Evolutionary conservation across 257 asterid species (phyloP), one percentile per base, ranked within the genome.

Genomic region (Fraxinus pennsylvanica): DNA sequence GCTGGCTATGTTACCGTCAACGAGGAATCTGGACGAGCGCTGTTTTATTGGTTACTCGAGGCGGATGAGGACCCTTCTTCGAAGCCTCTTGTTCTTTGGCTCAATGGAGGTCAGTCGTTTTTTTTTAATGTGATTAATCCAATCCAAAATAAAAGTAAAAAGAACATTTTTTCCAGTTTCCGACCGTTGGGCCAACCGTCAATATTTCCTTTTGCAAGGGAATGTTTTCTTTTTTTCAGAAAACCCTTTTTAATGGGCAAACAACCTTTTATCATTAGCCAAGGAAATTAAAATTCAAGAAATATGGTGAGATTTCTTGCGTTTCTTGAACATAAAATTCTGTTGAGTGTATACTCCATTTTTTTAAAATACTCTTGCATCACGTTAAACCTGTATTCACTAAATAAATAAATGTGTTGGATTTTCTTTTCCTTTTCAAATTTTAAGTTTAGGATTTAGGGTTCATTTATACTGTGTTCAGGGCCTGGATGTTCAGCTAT

Each of bases 401-500:
- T 1, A 36, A 6, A 6, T 5, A 36, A 36, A 36, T 6, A 36
- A 36, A 3, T 3, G n/a, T 17, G 6, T 30, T 32, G 21, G 21
- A 22, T 47, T 14, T 54, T 61, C 5, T 65, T 39, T 57, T 61
- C 15, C n/a, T 38, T 43, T 41, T 41, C 47, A 38, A 12, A 27
- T 30, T 41, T 80, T 30, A 38, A 43, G 74, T 68, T 54, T 76
- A 25, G 5, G 63, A 19, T 17, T 52, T 52, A 17, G 63, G 63
- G 25, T 52, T 17, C 63, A 14, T 52, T 17, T 59, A 6, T 21
- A 22, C 27, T 61, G 3, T 61, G 68, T 80, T 79, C 85, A 93
- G 99, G 99, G 78, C 99, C 99, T 21, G 99, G 98, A 79, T 95
- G 98, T 77, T 95, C 99, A 29, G 93, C 98, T 13, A 86, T 93